Percentiles rank a stretch among this genome's conserved stretches.
Conservation (phyloP, 2,329 filamentous ascomycete genomes). For the Fusarium burgessii region DNA sequence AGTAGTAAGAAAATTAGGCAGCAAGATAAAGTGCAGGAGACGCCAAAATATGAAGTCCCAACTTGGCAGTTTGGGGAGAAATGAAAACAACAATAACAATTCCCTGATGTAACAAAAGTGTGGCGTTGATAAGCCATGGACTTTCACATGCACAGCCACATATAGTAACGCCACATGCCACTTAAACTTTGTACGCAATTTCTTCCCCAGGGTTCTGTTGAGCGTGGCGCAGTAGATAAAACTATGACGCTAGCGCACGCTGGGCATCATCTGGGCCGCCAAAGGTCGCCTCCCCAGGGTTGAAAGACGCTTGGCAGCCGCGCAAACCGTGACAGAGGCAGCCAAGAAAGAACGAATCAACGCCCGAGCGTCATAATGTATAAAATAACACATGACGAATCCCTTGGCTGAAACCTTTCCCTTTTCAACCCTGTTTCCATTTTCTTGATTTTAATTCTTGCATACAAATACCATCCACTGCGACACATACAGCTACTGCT, state of each 20-base stretch:
- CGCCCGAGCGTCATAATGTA: constrained; percentile 35
- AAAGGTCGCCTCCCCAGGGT: constrained; percentile 24
- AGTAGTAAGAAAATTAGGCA: neutral
- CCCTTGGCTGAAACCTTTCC: constrained; percentile 7
- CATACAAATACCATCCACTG: neutral
- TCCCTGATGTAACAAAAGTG: neutral
- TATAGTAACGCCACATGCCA: neutral
- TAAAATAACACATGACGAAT: constrained; percentile 38
- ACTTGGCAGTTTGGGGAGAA: neutral
- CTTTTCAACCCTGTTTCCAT: neutral
- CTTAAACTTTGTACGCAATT: neutral
- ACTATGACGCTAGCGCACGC: constrained; percentile 13
- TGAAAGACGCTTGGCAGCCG: constrained; percentile 36
- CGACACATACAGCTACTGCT: neutral
- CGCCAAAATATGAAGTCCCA: neutral
- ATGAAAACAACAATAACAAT: neutral
- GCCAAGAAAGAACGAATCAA: constrained; percentile 40
- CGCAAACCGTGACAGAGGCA: constrained; percentile 39
- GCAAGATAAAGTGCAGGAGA: neutral
- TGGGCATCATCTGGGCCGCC: constrained; percentile 15
- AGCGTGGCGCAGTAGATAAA: constrained; percentile 33
- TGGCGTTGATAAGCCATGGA: neutral
- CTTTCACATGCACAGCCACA: constrained; percentile 7
- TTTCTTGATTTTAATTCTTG: constrained; percentile 4
- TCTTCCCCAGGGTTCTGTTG: constrained; percentile 2